Evolutionary conservation across 2,329 filamentous ascomycete genomes (phyloP), one percentile per base, ranked within the genome.

Genomic region (Curvularia lunata): DNA sequence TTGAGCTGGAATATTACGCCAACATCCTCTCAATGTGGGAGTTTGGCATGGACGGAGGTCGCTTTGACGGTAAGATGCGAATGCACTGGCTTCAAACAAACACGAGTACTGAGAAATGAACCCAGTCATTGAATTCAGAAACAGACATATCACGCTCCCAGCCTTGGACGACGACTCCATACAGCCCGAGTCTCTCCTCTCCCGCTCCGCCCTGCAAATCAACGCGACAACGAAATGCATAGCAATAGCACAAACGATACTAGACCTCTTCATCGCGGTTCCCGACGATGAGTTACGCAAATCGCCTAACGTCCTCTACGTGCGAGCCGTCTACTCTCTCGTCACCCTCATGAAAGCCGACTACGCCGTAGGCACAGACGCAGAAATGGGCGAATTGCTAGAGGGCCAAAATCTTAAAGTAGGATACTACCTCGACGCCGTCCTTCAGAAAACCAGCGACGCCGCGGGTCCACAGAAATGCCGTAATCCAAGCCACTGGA

Each of bases 1-100:
- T 74, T 8, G 67, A 64, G 41, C 65, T 75, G 18, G 72, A 75
- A 48, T 74, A 67, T 28, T 64, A 75, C 25, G 66, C 72, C 48
- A 74, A 73, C 34, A 73, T 73, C 61, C 62, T 75, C 19, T 69
- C 69, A 0, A 75, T 75, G 69, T 76, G 71, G 68, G 74, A 76
- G 41, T 76, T 76, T 38, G 73, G 68, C 1, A 76, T 76, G 73
- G 74, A 76, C 19, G 72, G 73, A 9, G 74, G 74, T 18, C 68
- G 67, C 25, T 75, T 75, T 52, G 71, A 75, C 34, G 56, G 56
- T 51, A 50, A 42, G 47, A 3, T 12, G n/a, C n/a, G 5, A n/a
- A 5, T 23, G 2, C 2, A n/a, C 19, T 2, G 19, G 3, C 0
- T 28, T 1, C 23, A 13, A 38, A 3, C 5, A 10, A 7, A n/a